phyloP scores from a whole-genome alignment of 2,329 filamentous ascomycete genomes.

The Helotiales sp. region DNA sequence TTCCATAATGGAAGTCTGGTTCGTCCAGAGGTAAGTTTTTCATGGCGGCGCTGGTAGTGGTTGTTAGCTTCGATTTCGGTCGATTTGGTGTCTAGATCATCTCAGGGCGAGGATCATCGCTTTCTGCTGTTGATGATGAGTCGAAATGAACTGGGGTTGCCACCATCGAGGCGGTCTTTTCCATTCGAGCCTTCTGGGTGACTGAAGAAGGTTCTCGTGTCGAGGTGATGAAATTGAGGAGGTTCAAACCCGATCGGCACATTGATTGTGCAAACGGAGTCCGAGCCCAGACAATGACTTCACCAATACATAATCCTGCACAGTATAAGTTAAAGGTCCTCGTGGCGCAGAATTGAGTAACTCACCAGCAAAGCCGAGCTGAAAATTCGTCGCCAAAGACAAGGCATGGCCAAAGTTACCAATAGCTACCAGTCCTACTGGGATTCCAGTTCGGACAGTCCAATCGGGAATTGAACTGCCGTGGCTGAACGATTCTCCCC shows the following conservation, averaged over 20 bases:
- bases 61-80: neutral
- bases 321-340: neutral
- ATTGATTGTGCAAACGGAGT: slow-evolving; percentile 13
- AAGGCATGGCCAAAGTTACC: slow-evolving; percentile 37
- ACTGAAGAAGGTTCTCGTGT: slow-evolving; percentile 5
- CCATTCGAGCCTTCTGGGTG: slow-evolving; percentile 5
- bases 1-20: neutral
- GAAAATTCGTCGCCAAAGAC: slow-evolving; percentile 32
- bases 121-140: neutral
- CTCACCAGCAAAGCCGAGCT: slow-evolving; percentile 15
- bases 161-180: neutral
- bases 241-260: neutral
- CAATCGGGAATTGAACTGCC: slow-evolving; percentile 28
- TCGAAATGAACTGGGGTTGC: neutral
- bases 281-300: slow-evolving; percentile 9
- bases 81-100: neutral
- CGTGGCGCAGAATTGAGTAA: neutral
- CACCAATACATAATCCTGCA: slow-evolving; percentile 3
- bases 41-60: neutral
- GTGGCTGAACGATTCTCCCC: slow-evolving; percentile 24
- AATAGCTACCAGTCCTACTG: slow-evolving; percentile 28
- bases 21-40: neutral
- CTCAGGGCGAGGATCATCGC: neutral
- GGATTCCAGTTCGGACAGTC: slow-evolving; percentile 28
- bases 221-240: slow-evolving; percentile 6